Evolutionary conservation across 805 yeast species (phyloP), one percentile per base, ranked within the genome.

Genomic region (Teunomyces gatunensis): DNA sequence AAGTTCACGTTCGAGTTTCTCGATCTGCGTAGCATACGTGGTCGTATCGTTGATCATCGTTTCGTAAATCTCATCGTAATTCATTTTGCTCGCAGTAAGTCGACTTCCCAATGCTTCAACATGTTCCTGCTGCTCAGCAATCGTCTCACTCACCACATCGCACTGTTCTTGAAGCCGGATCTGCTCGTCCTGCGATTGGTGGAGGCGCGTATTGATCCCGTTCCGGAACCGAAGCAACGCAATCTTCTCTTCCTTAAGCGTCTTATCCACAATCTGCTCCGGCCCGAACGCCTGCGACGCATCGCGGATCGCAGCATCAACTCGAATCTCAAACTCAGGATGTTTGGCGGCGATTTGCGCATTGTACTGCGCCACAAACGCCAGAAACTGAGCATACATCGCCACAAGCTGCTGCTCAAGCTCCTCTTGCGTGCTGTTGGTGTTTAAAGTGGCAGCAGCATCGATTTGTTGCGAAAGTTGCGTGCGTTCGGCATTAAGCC

Each of bases 11-110:
- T 83, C 87, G 46, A 82, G 63, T 58, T 78, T 77, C 60, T 85
- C 91, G 44, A 83, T 76, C 59, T 85, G 86, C n/a, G 83, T 77
- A 45, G 79, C 77, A 48, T 81, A 78, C 34, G 79, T 66, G 32
- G 77, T 70, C 23, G 77, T 67, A 52, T 81, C 81, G 54, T 79
- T 69, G 39, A 74, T 67, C 80, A 78, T 75, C 39, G 77, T 69
- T 53, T 79, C 83, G 55, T 76, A 77, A 9, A 80, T 65, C 45
- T 79, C 81, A 41, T 84, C 87, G 50, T 78, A 80, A 27, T 73
- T 74, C 17, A 77, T 66, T 55, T 81, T 81, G 23, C 71, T 65
- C 17, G 78, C 74, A 0, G 80, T 68, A 30, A 86, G 68, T 47
- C 74, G 74, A 7, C 83, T 79, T 54, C 84, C 85, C 30, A 84